Percentiles rank a stretch among this genome's conserved stretches.
phyloP scores from a whole-genome alignment of 2,329 filamentous ascomycete species.

The Fusarium drepaniforme region DNA sequence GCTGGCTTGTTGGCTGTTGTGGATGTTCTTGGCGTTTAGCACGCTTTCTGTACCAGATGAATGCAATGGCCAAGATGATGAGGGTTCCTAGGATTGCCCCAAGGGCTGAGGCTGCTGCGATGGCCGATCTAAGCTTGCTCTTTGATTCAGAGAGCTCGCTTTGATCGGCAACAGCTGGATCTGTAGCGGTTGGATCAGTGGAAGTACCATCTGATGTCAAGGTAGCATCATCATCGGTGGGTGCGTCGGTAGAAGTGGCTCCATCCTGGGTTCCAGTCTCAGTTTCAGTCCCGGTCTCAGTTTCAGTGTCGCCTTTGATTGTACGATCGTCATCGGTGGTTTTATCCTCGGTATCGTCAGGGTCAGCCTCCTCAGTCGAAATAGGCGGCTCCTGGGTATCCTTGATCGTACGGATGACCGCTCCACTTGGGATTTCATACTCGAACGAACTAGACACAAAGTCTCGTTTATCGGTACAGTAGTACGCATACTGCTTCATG shows the following conservation, averaged over 20 bases:
- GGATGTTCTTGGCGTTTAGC: background rate
- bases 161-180: too few relatives aligned
- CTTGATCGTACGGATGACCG: background rate
- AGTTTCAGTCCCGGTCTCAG: background rate
- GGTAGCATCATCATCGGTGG: background rate
- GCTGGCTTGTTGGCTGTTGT: background rate
- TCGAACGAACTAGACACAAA: background rate
- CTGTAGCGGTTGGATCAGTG: background rate
- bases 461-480: background rate
- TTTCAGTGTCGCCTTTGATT: background rate
- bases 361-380: background rate
- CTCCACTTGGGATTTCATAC: background rate
- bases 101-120: background rate
- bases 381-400: background rate
- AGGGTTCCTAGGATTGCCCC: background rate
- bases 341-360: background rate
- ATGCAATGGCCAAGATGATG: background rate
- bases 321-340: background rate
- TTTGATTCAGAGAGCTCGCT: background rate
- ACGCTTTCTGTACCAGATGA: background rate
- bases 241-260: background rate
- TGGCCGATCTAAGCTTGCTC: background rate
- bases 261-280: background rate
- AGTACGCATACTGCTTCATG: constrained; percentile 3
- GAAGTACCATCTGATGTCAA: background rate